Evolutionary conservation across 768 basidiomycete species (phyloP), one percentile per base, ranked within the genome.

Genomic region (Lyophyllum semitale): DNA sequence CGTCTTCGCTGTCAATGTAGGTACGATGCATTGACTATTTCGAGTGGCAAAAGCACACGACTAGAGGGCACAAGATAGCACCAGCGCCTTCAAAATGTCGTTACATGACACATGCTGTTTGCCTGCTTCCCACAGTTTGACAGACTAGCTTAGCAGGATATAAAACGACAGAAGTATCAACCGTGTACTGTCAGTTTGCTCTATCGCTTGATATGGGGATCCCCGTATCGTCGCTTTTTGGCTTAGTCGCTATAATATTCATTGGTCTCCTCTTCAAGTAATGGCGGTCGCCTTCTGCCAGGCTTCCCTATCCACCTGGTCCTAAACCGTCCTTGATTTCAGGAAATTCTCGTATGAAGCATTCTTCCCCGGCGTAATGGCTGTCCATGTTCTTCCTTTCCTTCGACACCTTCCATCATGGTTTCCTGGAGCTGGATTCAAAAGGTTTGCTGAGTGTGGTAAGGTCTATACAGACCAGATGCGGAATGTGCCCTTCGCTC

Each of bases 361-460:
- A 2, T 35, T 65, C 2, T 54, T 60, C 2, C 67, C 67, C 2
- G 66, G 70, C 18, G 63, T 62, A 5, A 48, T 53, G 9, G 26
- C 64, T 1, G 66, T 71, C 26, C 70, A 74, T 27, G 23, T 62
- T 0, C 59, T 74, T n/a, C 70, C 71, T 11, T 27, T 66, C 43
- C 68, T 77, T 11, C 64, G 68, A 29, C 52, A 72, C 45, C 25
- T 76, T 9, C 77, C 77, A 17, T 53, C 59, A 0, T 78, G 77
- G 77, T 57, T 72, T 30, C 73, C 73, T 12, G 72, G 73, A 8
- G 61, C 64, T 9, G 53, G 54, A 3, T 73, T 72, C 59, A 54
- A 68, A 30, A 37, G 23, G 12, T 43, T 50, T n/a, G 68, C 66
- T 6, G 48, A 37, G 23, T 43, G 49, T 4, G 46, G 47, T 42